Evolutionary conservation across 139 green algal species (phyloP).

Genomic region (Chlorella sp.): DNA sequence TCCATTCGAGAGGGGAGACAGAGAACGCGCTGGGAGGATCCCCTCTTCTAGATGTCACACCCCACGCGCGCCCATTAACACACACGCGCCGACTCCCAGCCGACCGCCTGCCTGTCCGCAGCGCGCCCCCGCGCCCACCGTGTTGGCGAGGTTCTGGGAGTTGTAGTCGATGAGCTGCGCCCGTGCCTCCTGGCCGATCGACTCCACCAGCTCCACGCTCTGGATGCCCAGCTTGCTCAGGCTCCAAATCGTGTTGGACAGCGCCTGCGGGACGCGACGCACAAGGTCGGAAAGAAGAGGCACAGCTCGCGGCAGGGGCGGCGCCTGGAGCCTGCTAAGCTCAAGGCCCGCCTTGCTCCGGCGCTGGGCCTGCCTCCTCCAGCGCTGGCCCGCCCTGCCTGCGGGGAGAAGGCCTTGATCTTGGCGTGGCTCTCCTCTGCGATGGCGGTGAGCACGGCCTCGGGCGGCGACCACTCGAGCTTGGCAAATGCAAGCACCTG

Average conservation of each 20-base stretch:
- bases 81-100: no score
- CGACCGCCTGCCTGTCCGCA: no score
- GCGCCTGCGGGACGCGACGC: constrained; percentile 45
- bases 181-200: constrained; percentile 22
- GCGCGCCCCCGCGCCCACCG: background rate
- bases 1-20: background rate
- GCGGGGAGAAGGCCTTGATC: constrained; percentile 30
- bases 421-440: background rate
- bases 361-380: no score
- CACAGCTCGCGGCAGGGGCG: no score
- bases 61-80: no score
- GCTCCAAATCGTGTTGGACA: constrained; percentile 68
- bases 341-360: no score
- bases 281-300: no score
- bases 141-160: constrained; percentile 62
- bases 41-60: no score
- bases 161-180: constrained; percentile 50
- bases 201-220: constrained; percentile 41
- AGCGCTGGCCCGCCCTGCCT: background rate
- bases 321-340: no score
- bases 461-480: constrained; percentile 44
- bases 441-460: constrained; percentile 13
- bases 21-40: background rate
- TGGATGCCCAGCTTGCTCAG: constrained; percentile 54
- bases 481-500: constrained; percentile 55